phyloP scores from a whole-genome alignment of 2,329 filamentous ascomycete species.

The Fonsecaea nubica region DNA sequence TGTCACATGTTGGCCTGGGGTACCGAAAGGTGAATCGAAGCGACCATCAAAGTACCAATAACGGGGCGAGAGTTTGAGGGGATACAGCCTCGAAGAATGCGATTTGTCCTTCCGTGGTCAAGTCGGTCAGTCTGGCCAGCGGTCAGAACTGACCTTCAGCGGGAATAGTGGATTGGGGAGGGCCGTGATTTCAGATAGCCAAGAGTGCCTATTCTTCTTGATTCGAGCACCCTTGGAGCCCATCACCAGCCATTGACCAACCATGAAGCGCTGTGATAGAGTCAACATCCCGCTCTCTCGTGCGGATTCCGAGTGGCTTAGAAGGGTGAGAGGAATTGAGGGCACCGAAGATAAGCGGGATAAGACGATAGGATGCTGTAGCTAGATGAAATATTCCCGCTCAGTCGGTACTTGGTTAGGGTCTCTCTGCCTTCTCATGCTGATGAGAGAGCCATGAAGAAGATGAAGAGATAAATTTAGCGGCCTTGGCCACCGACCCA shows the following conservation, averaged over 20 bases:
- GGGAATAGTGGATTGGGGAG: not conserved
- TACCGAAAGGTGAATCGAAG: not conserved
- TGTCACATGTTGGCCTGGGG: not conserved
- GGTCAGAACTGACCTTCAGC: not conserved
- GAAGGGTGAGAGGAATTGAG: not conserved
- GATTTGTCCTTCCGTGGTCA: not conserved
- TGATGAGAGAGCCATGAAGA: not conserved
- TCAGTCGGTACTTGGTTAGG: not conserved
- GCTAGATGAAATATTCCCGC: not conserved
- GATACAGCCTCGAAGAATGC: not conserved
- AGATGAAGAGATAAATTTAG: not conserved
- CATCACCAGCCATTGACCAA: not conserved
- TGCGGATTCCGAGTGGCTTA: not conserved
- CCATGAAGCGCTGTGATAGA: not conserved
- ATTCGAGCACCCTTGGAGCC: not conserved
- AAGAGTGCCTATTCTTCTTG: conserved; percentile 6
- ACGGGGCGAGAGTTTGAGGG: not conserved
- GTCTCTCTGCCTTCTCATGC: not conserved
- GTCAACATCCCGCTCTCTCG: not conserved
- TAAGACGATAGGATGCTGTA: not conserved
- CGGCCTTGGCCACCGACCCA: not conserved
- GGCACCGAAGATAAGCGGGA: not conserved
- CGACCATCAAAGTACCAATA: not conserved
- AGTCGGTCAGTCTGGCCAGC: conserved; percentile 4
- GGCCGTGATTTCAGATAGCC: not conserved